Conservation (phyloP, 2,329 filamentous ascomycete species). For the Aspergillus clavatus region DNA sequence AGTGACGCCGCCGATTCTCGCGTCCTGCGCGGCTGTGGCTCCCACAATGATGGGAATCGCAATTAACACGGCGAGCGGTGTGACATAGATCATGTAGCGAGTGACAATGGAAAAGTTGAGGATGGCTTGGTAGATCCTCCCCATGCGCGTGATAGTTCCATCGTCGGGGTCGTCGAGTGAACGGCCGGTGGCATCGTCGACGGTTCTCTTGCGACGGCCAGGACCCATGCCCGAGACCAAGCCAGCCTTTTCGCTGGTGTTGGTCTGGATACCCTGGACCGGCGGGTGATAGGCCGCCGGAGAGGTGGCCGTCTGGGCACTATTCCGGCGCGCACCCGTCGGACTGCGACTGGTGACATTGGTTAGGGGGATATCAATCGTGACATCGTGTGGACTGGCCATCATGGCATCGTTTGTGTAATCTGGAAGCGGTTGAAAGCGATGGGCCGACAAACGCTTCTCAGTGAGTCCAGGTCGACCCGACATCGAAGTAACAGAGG, state of each 20-base stretch:
- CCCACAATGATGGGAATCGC: conserved; percentile 61
- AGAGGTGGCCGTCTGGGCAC: conserved; percentile 27
- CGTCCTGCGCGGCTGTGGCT: conserved; percentile 46
- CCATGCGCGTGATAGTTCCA: conserved; percentile 55
- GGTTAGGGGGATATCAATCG: conserved; percentile 59
- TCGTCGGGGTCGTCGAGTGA: conserved; percentile 44
- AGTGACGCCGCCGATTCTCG: conserved; percentile 52
- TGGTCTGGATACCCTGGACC: conserved; percentile 19
- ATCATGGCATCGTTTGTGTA: conserved; percentile 41
- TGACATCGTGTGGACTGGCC: conserved; percentile 49
- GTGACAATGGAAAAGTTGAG: conserved; percentile 60
- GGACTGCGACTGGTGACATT: conserved; percentile 48
- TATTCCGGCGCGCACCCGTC: conserved; percentile 41
- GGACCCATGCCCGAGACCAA: conserved; percentile 21
- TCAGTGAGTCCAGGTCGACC: conserved; percentile 31
- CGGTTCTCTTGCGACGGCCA: conserved; percentile 31
- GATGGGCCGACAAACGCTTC: conserved; percentile 43
- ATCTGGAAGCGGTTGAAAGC: conserved; percentile 42
- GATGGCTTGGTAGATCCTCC: conserved; percentile 56
- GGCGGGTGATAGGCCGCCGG: conserved; percentile 28
- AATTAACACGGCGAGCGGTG: conserved; percentile 54
- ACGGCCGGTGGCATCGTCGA: conserved; percentile 28
- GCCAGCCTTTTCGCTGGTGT: conserved; percentile 30
- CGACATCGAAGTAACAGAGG: conserved; percentile 26
- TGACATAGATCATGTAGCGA: conserved; percentile 59